phyloP scores from a whole-genome alignment of 352 stramenopile genomes.

The Phytophthora kernoviae region DNA sequence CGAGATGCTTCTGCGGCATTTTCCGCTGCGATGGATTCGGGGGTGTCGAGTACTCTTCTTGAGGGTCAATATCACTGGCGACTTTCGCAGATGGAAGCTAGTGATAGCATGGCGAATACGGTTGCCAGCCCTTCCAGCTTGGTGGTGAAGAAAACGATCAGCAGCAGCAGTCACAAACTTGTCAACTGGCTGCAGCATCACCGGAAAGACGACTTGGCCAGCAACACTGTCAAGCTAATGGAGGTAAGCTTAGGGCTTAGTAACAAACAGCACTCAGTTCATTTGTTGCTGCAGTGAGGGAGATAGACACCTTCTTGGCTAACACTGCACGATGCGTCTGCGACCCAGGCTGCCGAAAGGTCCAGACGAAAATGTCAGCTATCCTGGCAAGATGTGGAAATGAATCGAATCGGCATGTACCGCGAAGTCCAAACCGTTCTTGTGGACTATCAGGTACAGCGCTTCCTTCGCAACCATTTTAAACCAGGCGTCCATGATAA shows the following conservation, averaged over 20 bases:
- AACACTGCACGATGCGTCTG: not conserved
- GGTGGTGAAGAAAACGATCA: constrained; percentile 39
- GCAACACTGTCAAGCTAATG: constrained; percentile 60
- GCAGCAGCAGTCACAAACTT: constrained; percentile 76
- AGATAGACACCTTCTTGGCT: not conserved
- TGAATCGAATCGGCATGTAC: constrained; percentile 71
- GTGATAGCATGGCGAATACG: constrained; percentile 17
- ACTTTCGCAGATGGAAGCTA: constrained; percentile 45
- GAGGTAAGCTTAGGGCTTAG: constrained; percentile 52
- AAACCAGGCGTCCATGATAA: not conserved
- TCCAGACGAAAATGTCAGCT: constrained; percentile 64
- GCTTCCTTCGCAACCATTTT: not conserved
- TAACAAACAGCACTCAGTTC: not conserved
- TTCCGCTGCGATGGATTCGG: constrained; percentile 70
- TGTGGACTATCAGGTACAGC: constrained; percentile 77
- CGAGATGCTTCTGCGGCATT: constrained; percentile 66
- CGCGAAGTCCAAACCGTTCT: constrained; percentile 70
- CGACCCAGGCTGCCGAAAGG: constrained; percentile 60
- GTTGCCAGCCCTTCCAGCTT: constrained; percentile 3
- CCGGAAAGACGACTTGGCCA: constrained; percentile 70
- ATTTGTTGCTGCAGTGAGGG: not conserved
- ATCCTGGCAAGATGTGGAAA: constrained; percentile 67
- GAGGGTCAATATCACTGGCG: constrained; percentile 67
- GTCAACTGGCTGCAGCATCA: constrained; percentile 81
- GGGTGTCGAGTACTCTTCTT: constrained; percentile 73